phyloP scores from a whole-genome alignment of 2,329 filamentous ascomycete genomes.

The Sphaerulina populicola region DNA sequence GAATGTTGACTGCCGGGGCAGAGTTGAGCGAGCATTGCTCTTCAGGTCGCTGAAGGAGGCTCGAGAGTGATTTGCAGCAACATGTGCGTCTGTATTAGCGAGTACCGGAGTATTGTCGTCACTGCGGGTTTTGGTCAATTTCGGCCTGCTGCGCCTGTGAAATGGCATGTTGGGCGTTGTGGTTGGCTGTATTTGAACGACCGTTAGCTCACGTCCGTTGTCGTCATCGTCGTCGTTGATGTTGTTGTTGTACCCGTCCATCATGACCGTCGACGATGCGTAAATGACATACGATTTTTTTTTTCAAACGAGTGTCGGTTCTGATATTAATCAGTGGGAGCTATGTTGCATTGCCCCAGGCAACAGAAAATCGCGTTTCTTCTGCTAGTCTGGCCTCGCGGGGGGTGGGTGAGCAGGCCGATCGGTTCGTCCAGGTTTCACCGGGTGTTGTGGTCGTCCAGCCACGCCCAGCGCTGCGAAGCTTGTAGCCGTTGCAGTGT shows the following conservation, averaged over 20 bases:
- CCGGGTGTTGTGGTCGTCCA: constrained; percentile 5
- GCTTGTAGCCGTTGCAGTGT: not conserved
- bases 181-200: not conserved
- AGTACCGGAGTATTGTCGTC: constrained; percentile 2
- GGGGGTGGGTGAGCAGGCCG: not conserved
- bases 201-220: not conserved
- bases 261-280: too few species aligned
- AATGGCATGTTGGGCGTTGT: constrained; percentile 4
- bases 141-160: constrained; percentile 7
- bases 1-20: constrained; percentile 12
- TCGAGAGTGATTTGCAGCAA: not conserved
- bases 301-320: not conserved
- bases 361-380: not conserved
- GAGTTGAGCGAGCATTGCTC: not conserved
- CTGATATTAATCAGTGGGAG: not conserved
- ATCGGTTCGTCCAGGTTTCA: constrained; percentile 4
- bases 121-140: constrained; percentile 10
- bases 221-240: too few species aligned
- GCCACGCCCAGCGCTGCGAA: constrained; percentile 6
- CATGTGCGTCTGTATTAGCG: constrained; percentile 1
- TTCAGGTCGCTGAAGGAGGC: constrained; percentile 10
- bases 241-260: too few species aligned
- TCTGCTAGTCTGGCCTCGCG: not conserved
- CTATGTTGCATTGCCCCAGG: not conserved
- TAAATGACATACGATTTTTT: too few species aligned